Evolutionary conservation across 2,329 filamentous ascomycete genomes (phyloP), one percentile per base, ranked within the genome.

Genomic region (Botrytis pseudocinerea): DNA sequence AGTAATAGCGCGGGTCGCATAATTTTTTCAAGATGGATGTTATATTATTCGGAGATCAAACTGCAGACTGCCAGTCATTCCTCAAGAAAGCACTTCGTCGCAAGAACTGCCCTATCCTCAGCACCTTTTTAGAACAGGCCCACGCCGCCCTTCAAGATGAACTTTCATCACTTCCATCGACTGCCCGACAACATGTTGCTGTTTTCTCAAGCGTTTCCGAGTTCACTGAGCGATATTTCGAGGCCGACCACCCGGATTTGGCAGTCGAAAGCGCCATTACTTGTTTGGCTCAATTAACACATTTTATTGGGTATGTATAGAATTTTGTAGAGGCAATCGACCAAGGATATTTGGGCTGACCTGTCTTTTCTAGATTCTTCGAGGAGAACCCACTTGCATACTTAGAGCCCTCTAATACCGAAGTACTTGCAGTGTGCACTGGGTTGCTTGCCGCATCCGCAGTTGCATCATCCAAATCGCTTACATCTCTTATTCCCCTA

Each of bases 251-350:
- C 74, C 91, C 89, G 80, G 85, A 89, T 75, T 85, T 89, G 3
- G 88, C 88, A 62, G 81, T 92, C 54, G 90, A 92, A 79, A 90
- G 89, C 76, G 88, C 87, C 35, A 82, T 92, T 77, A 84, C 92
- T 59, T 90, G 89, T 73, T 85, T 91, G 76, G 85, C 89, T 71
- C 90, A 92, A 80, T 81, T 93, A 70, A 88, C 87, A 65, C 90
- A 92, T 80, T 92, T 90, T 81, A 90, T 93, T 76, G 89, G 91
- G 86, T 91, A 84, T 77, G 87, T 83, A 8, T 7, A 61, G 10
- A 40, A n/a, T 46, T 61, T 22, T 16, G 18, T 8, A 1, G 32
- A 44, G 8, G 1, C 2, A 9, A 18, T 42, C 12, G 18, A 62
- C 32, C 7, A 32, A 57, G 32, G 5, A 3, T 20, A 57, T 46